phyloP scores from a whole-genome alignment of 306 rosid species.

The Rosa chinensis region DNA sequence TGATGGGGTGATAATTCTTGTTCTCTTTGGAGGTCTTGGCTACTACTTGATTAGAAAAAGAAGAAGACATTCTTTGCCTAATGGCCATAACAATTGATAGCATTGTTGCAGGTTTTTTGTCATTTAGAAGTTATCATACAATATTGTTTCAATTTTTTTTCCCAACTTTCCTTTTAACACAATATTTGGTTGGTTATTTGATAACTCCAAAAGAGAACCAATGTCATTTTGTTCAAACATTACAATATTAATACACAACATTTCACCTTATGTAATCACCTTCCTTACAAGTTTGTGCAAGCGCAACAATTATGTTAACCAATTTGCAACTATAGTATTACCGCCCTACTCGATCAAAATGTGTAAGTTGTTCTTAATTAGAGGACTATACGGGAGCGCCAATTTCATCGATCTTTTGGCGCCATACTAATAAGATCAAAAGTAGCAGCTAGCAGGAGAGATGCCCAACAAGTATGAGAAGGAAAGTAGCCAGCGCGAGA shows the following conservation, averaged over 20 bases:
- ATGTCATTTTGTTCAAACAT: background rate
- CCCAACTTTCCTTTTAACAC: constrained; percentile 8
- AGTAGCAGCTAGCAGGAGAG: too few species aligned
- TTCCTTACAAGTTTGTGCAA: background rate
- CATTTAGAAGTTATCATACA: background rate
- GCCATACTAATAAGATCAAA: too few species aligned
- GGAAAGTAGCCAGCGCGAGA: too few species aligned
- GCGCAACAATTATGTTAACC: background rate
- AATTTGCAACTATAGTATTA: too few species aligned
- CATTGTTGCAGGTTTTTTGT: background rate
- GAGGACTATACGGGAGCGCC: too few species aligned
- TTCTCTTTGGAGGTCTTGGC: constrained; percentile 63
- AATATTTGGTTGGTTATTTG: constrained; percentile 38
- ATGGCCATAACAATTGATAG: constrained; percentile 36
- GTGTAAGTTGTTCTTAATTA: too few species aligned
- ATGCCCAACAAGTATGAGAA: too few species aligned
- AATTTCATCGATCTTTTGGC: too few species aligned
- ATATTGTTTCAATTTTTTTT: background rate
- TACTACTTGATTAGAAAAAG: constrained; percentile 51
- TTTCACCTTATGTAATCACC: too few species aligned
- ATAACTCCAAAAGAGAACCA: constrained; percentile 12
- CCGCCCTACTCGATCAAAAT: too few species aligned
- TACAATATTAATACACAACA: background rate
- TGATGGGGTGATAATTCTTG: constrained; percentile 73
- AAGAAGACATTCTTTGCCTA: constrained; percentile 35